These are phyloP conservation scores for Fusarium sp. DNA, from an alignment of 2,329 filamentous ascomycete species.

Conservation along the genomic window DNA sequence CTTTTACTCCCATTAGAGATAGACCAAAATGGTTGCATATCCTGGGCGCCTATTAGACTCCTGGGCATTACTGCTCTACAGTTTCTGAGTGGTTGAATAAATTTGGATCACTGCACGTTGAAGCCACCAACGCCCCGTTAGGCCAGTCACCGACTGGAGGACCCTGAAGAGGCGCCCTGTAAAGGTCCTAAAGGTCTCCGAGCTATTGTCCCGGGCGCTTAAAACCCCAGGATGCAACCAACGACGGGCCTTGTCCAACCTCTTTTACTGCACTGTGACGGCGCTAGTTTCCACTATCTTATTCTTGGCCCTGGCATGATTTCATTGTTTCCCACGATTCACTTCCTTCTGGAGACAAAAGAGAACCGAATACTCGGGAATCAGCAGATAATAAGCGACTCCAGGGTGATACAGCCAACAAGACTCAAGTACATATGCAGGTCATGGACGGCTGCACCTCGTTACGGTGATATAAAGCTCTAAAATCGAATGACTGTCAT, in stretches of 20 bases:
- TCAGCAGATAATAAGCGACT: conserved; percentile 17
- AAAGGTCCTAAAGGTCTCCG: conserved; percentile 10
- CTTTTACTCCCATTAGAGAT: neutral
- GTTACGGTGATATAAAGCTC: conserved; percentile 17
- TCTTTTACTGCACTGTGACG: conserved; percentile 45
- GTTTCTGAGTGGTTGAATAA: conserved; percentile 45
- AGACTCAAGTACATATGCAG: neutral
- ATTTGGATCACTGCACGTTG: conserved; percentile 44
- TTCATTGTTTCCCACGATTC: conserved; percentile 4
- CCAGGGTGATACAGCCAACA: neutral
- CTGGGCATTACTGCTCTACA: conserved; percentile 25
- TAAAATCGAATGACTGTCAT: conserved; percentile 42
- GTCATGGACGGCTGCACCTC: conserved; percentile 16
- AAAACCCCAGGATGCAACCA: conserved; percentile 35
- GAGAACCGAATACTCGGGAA: conserved; percentile 20
- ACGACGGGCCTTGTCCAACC: conserved; percentile 35
- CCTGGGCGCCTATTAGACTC: conserved; percentile 45
- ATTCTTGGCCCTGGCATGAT: conserved; percentile 11
- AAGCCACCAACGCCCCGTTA: conserved; percentile 33
- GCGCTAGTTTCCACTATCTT: conserved; percentile 41
- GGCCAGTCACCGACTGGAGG: conserved; percentile 8
- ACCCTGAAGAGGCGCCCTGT: conserved; percentile 29
- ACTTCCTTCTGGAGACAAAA: neutral
- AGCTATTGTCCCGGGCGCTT: conserved; percentile 40
- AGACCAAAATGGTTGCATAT: neutral